Base-by-base conservation (phyloP, 2,329 filamentous ascomycete genomes). In the Exophiala sp. region DNA sequence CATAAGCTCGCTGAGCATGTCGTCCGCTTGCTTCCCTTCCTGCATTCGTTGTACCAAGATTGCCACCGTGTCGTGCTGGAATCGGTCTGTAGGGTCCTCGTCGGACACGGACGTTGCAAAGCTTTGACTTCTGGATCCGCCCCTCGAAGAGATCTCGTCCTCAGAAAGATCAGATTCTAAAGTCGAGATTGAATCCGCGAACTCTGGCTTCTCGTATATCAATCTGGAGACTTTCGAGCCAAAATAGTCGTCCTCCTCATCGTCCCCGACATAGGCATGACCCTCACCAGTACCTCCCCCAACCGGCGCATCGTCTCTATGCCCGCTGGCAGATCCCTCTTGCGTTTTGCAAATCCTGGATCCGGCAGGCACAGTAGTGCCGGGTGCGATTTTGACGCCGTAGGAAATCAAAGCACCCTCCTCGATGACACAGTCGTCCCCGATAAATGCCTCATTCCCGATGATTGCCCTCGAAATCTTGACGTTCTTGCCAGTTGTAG, bases 1-100 rank as follows among this genome's bases (percentile, higher is more conserved):
- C 73, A 90, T 95, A 56, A 98, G 86, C 66, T 98, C 93, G 27
- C 97, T 79, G 65, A 91, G 88, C 62, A 95, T 90, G 57, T 95
- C 93, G 64, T 94, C 87, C 9, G 82, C 80, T 11, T 80, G 79
- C 43, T 81, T 73, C 18, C 83, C 85, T 53, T 81, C 79, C 44
- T 85, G 83, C 35, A 97, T 76, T 19, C 88, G 86, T 62, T 96
- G 90, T 55, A 90, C 78, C n/a, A 97, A 79, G 53, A 88, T 91
- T 57, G 83, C 77, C 2, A 91, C 86, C 21, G 91, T 91, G 63
- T 96, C 91, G 54, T 84, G 77, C 65, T 95, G 87, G 76, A 97
- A 97, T 50, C 82, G 75, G 50, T 78, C 75, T 16, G 23, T 47
- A 18, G 76, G 68, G 44, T 70, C 72, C 43, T 75, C 76, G 13